These are phyloP conservation scores for Penicillium capsulatum DNA, from an alignment of 2,329 filamentous ascomycete genomes.

Conservation along the genomic window DNA sequence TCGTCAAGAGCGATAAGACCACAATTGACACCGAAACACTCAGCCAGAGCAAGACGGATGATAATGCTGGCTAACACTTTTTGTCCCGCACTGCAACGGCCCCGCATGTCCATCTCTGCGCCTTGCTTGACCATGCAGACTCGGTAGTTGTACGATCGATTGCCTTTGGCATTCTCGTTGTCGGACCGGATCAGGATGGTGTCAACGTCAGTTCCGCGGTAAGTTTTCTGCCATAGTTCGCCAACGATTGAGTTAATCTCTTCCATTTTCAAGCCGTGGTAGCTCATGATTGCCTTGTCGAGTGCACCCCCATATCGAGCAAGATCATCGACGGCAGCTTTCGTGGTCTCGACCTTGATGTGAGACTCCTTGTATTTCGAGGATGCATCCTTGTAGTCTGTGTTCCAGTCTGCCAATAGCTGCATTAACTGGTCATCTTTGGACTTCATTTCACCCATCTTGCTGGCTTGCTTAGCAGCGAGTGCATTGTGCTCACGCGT, in stretches of 20 bases:
- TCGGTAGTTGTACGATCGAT: constrained; percentile 91
- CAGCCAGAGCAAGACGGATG: constrained; percentile 89
- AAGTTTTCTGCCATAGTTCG: constrained; percentile 95
- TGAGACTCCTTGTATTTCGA: constrained; percentile 78
- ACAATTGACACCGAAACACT: constrained; percentile 94
- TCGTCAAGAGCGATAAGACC: constrained; percentile 95
- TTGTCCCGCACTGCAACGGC: constrained; percentile 91
- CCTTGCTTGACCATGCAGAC: constrained; percentile 97
- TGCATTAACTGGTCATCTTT: constrained; percentile 76
- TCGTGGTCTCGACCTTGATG: constrained; percentile 85
- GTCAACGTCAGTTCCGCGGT: constrained; percentile 95
- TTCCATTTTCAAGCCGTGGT: constrained; percentile 94
- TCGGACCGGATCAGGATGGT: constrained; percentile 93
- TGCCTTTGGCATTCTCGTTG: constrained; percentile 68
- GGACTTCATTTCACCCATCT: constrained; percentile 74
- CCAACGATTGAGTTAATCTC: constrained; percentile 93
- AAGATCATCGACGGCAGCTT: constrained; percentile 87
- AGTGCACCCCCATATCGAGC: constrained; percentile 76
- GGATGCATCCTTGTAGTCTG: constrained; percentile 80
- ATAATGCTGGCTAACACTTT: constrained; percentile 97
- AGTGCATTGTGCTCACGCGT: constrained; percentile 66
- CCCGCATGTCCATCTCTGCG: constrained; percentile 98
- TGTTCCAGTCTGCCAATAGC: constrained; percentile 73
- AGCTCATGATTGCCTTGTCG: constrained; percentile 96
- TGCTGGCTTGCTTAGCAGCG: constrained; percentile 66